Conservation (phyloP, 805 yeast species). For the Lachancea lanzarotensis region DNA sequence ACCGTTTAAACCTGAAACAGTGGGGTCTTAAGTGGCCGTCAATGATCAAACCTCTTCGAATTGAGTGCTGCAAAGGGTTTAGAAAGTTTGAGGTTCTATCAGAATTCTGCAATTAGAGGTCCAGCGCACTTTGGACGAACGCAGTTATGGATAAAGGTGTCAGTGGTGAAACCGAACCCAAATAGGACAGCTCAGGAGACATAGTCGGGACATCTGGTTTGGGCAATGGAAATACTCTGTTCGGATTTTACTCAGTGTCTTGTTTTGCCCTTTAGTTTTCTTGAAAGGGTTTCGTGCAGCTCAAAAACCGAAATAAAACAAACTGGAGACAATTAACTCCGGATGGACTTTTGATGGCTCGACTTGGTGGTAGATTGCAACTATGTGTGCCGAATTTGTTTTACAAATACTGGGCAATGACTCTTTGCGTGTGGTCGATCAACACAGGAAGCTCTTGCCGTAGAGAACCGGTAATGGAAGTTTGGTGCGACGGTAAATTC, state of each 20-base stretch:
- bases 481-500: constrained; percentile 13
- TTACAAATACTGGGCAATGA: not conserved
- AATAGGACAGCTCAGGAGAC: too few relatives aligned
- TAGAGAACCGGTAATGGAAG: constrained; percentile 8
- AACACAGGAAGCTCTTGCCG: constrained; percentile 13
- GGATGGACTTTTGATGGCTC: too few relatives aligned
- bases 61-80: not conserved
- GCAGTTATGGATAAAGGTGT: not conserved
- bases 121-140: not conserved
- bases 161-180: not conserved
- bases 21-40: not conserved
- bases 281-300: too few relatives aligned
- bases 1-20: constrained; percentile 4
- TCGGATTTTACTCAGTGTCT: not conserved
- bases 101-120: not conserved
- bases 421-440: constrained; percentile 13
- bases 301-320: too few relatives aligned
- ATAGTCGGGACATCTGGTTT: too few relatives aligned
- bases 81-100: constrained; percentile 4
- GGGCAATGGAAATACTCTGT: not conserved
- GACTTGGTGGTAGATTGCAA: not conserved
- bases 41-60: not conserved
- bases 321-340: too few relatives aligned
- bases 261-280: too few relatives aligned
- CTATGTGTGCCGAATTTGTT: not conserved